phyloP scores from a whole-genome alignment of 805 yeast species.

The Tanozyma kutaoensis region DNA sequence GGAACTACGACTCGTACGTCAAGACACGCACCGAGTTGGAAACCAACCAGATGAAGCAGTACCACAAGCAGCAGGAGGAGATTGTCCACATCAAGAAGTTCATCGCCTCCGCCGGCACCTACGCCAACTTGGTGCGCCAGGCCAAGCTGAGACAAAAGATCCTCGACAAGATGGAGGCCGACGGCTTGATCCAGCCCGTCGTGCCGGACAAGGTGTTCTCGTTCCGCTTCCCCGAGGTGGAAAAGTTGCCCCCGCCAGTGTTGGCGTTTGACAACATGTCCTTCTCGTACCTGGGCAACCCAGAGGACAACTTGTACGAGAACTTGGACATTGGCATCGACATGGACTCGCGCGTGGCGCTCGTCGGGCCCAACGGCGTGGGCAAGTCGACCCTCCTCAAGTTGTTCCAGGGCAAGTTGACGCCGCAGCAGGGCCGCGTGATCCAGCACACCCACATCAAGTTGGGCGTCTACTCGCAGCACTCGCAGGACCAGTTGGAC shows the following conservation, averaged over 20 bases:
- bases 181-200: slow-evolving; percentile 89
- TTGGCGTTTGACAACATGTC: slow-evolving; percentile 91
- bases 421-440: slow-evolving; percentile 88
- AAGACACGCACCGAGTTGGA: slow-evolving; percentile 92
- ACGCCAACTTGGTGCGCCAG: slow-evolving; percentile 95
- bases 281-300: slow-evolving; percentile 75
- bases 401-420: slow-evolving; percentile 89
- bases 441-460: slow-evolving; percentile 95
- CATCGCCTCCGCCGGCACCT: slow-evolving; percentile 99
- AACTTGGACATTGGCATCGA: slow-evolving; percentile 94
- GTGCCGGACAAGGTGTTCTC: slow-evolving; percentile 87
- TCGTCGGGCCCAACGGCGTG: slow-evolving; percentile 98
- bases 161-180: slow-evolving; percentile 99
- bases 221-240: slow-evolving; percentile 89
- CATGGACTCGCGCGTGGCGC: slow-evolving; percentile 97
- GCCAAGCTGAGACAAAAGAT: slow-evolving; percentile 99
- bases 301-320: slow-evolving; percentile 81
- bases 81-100: slow-evolving; percentile 96
- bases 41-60: slow-evolving; percentile 96
- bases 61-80: slow-evolving; percentile 96
- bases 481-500: slow-evolving; percentile 96
- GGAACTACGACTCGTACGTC: slow-evolving; percentile 94
- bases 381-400: slow-evolving; percentile 95
- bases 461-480: slow-evolving; percentile 98
- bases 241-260: slow-evolving; percentile 97